Conservation (phyloP, 495 filamentous ascomycete species). For the Chaetomium tenue region DNA sequence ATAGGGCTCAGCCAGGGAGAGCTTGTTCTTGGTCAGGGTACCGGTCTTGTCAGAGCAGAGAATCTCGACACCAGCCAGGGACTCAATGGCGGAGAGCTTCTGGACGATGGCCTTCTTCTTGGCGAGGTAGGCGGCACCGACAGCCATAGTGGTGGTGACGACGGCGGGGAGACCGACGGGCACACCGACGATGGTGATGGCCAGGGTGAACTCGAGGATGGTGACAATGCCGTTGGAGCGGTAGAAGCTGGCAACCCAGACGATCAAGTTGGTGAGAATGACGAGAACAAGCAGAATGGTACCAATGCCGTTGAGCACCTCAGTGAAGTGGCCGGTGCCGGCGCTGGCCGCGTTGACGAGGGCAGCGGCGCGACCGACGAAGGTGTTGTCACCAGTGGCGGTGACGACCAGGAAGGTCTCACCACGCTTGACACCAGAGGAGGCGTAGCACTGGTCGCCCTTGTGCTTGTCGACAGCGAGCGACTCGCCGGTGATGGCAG, state of each 20-base stretch:
- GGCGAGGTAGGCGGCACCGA: slow-evolving; percentile 89
- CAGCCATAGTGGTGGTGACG: slow-evolving; percentile 94
- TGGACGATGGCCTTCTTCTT: slow-evolving; percentile 96
- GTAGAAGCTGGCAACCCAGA: slow-evolving; percentile 87
- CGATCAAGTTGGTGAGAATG: slow-evolving; percentile 71
- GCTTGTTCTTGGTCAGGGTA: slow-evolving; percentile 90
- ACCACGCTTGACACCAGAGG: slow-evolving; percentile 87
- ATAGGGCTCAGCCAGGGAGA: slow-evolving; percentile 81
- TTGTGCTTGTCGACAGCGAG: slow-evolving; percentile 85
- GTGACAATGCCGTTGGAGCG: slow-evolving; percentile 70
- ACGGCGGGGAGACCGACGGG: slow-evolving; percentile 95
- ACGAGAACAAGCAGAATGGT: slow-evolving; percentile 80
- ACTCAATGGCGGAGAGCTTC: slow-evolving; percentile 93
- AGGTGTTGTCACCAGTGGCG: slow-evolving; percentile 81
- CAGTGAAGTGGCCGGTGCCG: slow-evolving; percentile 81
- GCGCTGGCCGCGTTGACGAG: slow-evolving; percentile 72
- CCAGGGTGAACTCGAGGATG: slow-evolving; percentile 81
- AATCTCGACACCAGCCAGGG: slow-evolving; percentile 90
- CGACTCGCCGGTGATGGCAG: slow-evolving; percentile 87
- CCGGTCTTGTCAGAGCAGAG: slow-evolving; percentile 97
- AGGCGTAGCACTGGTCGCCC: slow-evolving; percentile 75
- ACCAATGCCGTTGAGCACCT: slow-evolving; percentile 81
- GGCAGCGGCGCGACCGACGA: slow-evolving; percentile 83
- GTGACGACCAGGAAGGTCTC: slow-evolving; percentile 78
- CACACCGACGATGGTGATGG: slow-evolving; percentile 89